Evolutionary conservation across 2,329 filamentous ascomycete species (phyloP).

Genomic region (Sarocladium kiliense): DNA sequence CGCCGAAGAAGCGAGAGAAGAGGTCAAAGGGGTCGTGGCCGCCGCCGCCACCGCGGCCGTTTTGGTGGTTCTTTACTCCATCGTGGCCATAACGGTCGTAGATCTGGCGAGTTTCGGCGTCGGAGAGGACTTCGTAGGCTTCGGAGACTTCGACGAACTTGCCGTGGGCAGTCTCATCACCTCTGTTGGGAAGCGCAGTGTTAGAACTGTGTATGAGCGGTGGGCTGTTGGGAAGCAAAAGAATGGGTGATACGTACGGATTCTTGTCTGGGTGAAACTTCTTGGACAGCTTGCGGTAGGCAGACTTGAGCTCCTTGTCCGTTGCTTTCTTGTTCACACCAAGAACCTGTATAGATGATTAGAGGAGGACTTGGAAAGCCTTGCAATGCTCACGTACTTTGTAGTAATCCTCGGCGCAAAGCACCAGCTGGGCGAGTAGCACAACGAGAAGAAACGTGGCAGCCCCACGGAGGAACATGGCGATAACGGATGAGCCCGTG

Average conservation of each 20-base stretch:
- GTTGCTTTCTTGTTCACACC: slow-evolving; percentile 73
- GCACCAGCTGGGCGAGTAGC: slow-evolving; percentile 46
- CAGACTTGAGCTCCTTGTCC: slow-evolving; percentile 86
- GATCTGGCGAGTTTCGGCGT: slow-evolving; percentile 73
- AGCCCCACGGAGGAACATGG: slow-evolving; percentile 48
- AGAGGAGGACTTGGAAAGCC: neutral
- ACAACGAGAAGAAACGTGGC: slow-evolving; percentile 44
- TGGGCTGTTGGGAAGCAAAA: neutral
- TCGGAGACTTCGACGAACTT: slow-evolving; percentile 94
- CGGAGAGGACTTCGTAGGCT: slow-evolving; percentile 87
- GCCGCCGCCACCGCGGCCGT: slow-evolving; percentile 57
- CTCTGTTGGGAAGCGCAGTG: too few species aligned
- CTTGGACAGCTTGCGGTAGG: slow-evolving; percentile 88
- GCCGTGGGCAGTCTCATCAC: slow-evolving; percentile 72
- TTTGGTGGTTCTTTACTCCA: slow-evolving; percentile 77
- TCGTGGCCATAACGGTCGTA: slow-evolving; percentile 96
- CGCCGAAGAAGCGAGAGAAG: slow-evolving; percentile 95
- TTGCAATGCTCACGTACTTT: slow-evolving; percentile 45
- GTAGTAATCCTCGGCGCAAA: slow-evolving; percentile 71
- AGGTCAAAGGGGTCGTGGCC: slow-evolving; percentile 88
- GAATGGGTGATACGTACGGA: slow-evolving; percentile 54
- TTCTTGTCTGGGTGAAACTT: slow-evolving; percentile 99
- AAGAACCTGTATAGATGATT: slow-evolving; percentile 53
- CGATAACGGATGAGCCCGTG: slow-evolving; percentile 16
- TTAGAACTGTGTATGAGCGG: too few species aligned